Conservation (phyloP, 1,139 yeast genomes). For the Torulaspora globosa region DNA sequence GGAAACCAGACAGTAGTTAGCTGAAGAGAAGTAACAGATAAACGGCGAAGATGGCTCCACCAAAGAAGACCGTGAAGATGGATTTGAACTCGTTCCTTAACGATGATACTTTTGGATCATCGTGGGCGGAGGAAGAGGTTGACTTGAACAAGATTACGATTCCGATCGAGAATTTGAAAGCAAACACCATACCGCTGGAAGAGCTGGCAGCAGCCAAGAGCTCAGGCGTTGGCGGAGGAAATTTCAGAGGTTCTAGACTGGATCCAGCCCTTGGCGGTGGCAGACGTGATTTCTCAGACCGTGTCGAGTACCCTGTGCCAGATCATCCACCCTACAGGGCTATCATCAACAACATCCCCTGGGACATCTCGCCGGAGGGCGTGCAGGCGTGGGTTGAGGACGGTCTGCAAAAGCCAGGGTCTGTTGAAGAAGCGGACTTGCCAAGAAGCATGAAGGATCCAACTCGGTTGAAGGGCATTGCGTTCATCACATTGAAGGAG, state of each 20-base stretch:
- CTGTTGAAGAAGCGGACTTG: conserved; percentile 51
- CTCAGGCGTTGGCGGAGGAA: conserved; percentile 24
- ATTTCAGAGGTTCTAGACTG: conserved; percentile 33
- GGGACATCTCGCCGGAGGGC: conserved; percentile 68
- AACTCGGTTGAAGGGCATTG: conserved; percentile 75
- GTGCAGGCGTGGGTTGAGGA: conserved; percentile 65
- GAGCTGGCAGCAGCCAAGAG: conserved; percentile 28
- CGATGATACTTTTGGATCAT: conserved; percentile 53
- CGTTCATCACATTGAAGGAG: conserved; percentile 73
- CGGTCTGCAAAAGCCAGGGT: conserved; percentile 54
- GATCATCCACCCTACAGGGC: conserved; percentile 91
- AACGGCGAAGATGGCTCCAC: conserved; percentile 2
- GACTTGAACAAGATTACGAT: conserved; percentile 63
- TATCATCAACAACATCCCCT: conserved; percentile 78
- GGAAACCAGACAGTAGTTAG: no score
- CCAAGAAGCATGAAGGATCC: conserved; percentile 63
- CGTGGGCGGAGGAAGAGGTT: conserved; percentile 77
- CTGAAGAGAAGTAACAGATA: no score
- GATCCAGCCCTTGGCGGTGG: conserved; percentile 40
- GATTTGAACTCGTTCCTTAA: conserved; percentile 52
- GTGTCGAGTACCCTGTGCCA: conserved; percentile 80
- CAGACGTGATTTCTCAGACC: conserved; percentile 36
- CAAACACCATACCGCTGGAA: conserved; percentile 34
- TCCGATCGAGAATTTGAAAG: conserved; percentile 39
- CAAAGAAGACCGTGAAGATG: conserved; percentile 51